Base-by-base conservation (phyloP, 305 asterid species). In the Andrographis paniculata region DNA sequence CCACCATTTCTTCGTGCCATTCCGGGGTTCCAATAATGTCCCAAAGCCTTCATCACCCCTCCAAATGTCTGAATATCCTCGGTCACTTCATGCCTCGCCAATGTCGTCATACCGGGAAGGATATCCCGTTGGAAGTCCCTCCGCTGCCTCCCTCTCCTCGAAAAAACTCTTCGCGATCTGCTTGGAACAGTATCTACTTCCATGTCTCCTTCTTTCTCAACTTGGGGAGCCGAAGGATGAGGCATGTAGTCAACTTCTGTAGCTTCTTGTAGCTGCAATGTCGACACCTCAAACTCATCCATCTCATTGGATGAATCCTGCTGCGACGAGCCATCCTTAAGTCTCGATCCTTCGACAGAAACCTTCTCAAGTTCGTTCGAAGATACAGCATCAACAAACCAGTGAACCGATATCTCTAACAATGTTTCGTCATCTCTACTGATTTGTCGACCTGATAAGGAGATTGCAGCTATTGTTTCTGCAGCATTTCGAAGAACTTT, bases 21-120 rank as follows among this genome's bases (percentile, higher is more conserved):
- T 9, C 85, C 84, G 0, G 74, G 56, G 35, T 44, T 77, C 95
- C 95, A 84, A 20, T 72, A 18, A 56, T 76, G 91, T 44, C 94
- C 94, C 0, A 83, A 80, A 17, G 96, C 93, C 47, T 75, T 79
- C 97, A 88, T 84, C 45, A 84, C 70, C 71, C 93, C 92, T 17
- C 87, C 89, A 50, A 88, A 88, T 52, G 69, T 75, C 68, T 84
- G 97, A 53, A 88, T 62, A 78, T 88, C 97, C 72, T 88, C 94
- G 0, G 93, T 84, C 56, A 84, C 77, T 61, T 84, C 97, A 7
- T 79, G 87, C 62, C 97, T 77, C 0, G 95, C 77, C 31, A 88
- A 56, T 6, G 94, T 77, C 15, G 76, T 61, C 36, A 88, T 62
- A 22, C 97, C 92, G 0, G 95, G 95, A 50, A 84, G 95, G 55